Percentiles rank a stretch among this genome's conserved stretches.
Evolutionary conservation across 495 filamentous ascomycete genomes (phyloP).

Genomic region (Lineolata rhizophorae): DNA sequence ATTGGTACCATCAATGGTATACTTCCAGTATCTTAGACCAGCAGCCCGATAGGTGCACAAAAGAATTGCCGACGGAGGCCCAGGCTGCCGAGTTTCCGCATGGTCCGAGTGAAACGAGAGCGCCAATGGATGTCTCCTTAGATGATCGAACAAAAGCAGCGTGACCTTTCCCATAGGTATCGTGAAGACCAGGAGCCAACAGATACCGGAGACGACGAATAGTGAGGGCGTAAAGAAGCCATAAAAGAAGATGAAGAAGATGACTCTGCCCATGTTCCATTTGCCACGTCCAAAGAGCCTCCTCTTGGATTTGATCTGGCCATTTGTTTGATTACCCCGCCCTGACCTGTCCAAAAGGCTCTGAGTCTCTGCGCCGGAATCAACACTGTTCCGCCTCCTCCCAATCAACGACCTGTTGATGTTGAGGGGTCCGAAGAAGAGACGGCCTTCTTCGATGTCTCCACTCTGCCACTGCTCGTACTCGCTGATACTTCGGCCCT

Average conservation of each 20-base stretch:
- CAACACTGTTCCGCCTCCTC: conserved; percentile 69
- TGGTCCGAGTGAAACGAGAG: conserved; percentile 81
- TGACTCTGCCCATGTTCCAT: conserved; percentile 82
- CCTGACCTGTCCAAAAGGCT: conserved; percentile 59
- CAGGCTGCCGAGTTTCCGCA: conserved; percentile 43
- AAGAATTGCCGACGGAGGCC: conserved; percentile 65
- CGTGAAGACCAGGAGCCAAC: conserved; percentile 92
- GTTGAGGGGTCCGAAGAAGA: conserved; percentile 79
- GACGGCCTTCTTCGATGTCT: conserved; percentile 79
- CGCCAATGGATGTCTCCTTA: conserved; percentile 79
- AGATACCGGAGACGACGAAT: conserved; percentile 64
- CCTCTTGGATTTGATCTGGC: conserved; percentile 40
- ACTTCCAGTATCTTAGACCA: conserved; percentile 94
- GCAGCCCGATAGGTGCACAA: conserved; percentile 95
- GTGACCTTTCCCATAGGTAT: conserved; percentile 98
- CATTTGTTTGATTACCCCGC: conserved; percentile 24
- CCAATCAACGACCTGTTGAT: conserved; percentile 62
- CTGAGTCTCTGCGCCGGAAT: conserved; percentile 72
- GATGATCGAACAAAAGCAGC: conserved; percentile 70
- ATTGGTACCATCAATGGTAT: conserved; percentile 94
- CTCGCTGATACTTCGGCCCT: conserved; percentile 96
- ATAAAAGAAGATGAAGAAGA: conserved; percentile 97
- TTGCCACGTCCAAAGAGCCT: conserved; percentile 85
- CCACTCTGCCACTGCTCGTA: conserved; percentile 99
- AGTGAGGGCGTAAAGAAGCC: conserved; percentile 77